phyloP scores from a whole-genome alignment of 192 early-diverging fungal species.

The Coemansia sp. region DNA sequence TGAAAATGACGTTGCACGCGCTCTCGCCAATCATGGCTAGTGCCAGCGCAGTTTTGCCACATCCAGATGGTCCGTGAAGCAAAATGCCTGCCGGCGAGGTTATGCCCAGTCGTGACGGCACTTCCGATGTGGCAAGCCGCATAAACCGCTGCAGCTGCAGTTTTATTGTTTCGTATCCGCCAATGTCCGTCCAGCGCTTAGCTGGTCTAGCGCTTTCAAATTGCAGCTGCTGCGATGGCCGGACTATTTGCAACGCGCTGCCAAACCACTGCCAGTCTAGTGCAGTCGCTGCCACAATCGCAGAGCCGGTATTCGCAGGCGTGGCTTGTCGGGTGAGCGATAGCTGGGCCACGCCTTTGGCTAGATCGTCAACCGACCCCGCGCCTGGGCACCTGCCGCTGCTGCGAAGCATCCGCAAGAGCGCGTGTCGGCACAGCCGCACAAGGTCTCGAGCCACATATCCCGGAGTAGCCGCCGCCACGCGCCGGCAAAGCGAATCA shows the following conservation, averaged over 20 bases:
- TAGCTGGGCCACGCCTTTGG: constrained; percentile 9
- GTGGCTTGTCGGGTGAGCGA: neutral
- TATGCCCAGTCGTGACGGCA: constrained; percentile 65
- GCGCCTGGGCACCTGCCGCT: neutral
- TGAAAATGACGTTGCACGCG: constrained; percentile 80
- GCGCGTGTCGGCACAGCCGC: constrained; percentile 37
- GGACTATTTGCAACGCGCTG: constrained; percentile 57
- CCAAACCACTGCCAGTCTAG: constrained; percentile 26
- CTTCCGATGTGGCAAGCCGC: constrained; percentile 60
- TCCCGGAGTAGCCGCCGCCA: constrained; percentile 46
- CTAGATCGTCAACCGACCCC: neutral
- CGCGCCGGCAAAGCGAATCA: neutral
- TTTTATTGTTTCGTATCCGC: constrained; percentile 74
- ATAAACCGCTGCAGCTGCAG: constrained; percentile 62
- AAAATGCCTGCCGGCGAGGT: constrained; percentile 81
- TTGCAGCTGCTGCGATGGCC: constrained; percentile 67
- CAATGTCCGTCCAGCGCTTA: constrained; percentile 66
- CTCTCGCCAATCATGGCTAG: constrained; percentile 77
- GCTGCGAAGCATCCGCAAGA: constrained; percentile 22
- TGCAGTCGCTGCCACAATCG: neutral
- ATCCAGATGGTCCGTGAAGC: constrained; percentile 91
- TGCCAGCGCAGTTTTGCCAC: constrained; percentile 89
- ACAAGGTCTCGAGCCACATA: constrained; percentile 51
- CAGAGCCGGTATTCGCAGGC: neutral
- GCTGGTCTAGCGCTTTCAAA: constrained; percentile 61